phyloP scores from a whole-genome alignment of 2,329 filamentous ascomycete species.

The Grosmannia penicillata region DNA sequence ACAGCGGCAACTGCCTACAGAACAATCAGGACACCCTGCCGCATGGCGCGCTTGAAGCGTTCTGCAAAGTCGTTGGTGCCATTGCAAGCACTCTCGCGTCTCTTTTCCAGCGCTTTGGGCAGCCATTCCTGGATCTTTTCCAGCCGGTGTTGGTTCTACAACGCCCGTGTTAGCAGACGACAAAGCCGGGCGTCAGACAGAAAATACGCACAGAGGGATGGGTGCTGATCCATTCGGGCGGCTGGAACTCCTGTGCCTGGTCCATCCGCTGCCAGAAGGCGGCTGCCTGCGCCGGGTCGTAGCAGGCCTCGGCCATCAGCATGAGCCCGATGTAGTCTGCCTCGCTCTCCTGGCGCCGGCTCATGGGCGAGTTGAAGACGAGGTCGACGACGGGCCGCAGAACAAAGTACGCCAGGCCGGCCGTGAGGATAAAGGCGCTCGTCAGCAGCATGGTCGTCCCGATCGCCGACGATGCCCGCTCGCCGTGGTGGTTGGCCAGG shows the following conservation, averaged over 20 bases:
- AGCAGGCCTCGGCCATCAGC: conserved; percentile 73
- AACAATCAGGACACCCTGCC: conserved; percentile 16
- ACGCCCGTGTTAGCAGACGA: background rate
- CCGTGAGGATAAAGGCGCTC: conserved; percentile 32
- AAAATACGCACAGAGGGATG: conserved; percentile 49
- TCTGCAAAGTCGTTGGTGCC: conserved; percentile 37
- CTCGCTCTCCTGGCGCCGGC: conserved; percentile 58
- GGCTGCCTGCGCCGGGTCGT: conserved; percentile 52
- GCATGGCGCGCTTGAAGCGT: conserved; percentile 33
- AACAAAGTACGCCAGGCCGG: conserved; percentile 23
- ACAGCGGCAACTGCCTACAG: conserved; percentile 4
- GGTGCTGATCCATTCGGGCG: conserved; percentile 60
- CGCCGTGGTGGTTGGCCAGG: conserved; percentile 51
- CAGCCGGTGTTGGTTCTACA: conserved; percentile 44
- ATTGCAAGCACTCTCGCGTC: conserved; percentile 36
- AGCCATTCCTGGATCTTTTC: conserved; percentile 51
- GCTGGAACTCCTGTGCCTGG: conserved; percentile 26
- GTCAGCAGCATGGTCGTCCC: conserved; percentile 36
- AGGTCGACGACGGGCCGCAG: conserved; percentile 40
- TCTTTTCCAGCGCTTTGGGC: conserved; percentile 39
- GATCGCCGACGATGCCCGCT: conserved; percentile 41
- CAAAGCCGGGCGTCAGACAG: background rate
- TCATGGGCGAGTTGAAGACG: conserved; percentile 53
- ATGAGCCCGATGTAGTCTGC: conserved; percentile 70
- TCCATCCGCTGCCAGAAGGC: conserved; percentile 57